phyloP scores from a whole-genome alignment of 176 grass and related monocot genomes.

The Areca catechu region DNA sequence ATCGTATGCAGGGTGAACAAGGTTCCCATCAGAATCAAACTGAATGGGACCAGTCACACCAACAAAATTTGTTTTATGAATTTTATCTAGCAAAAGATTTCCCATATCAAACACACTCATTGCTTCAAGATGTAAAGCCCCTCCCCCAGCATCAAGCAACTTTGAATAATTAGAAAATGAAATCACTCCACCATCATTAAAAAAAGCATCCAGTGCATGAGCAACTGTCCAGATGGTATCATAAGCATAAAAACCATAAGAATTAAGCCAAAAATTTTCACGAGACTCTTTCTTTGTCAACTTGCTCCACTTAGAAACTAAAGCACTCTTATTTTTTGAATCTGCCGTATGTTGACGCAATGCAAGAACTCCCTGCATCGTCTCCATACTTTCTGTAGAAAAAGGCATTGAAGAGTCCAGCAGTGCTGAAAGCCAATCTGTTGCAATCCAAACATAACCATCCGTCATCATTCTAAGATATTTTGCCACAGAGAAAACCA shows the following conservation, averaged over 20 bases:
- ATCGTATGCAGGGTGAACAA: constrained; percentile 65
- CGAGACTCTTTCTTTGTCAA: constrained; percentile 28
- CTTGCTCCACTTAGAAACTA: constrained; percentile 51
- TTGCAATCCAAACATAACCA: constrained; percentile 95
- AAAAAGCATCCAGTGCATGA: constrained; percentile 72
- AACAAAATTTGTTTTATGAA: constrained; percentile 40
- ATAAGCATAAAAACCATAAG: constrained; percentile 71
- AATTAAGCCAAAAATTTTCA: constrained; percentile 30
- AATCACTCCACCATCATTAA: constrained; percentile 49
- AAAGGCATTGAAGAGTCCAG: constrained; percentile 37
- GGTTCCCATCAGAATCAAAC: constrained; percentile 57
- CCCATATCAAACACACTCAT: constrained; percentile 66
- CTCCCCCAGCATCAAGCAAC: constrained; percentile 26
- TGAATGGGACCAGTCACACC: constrained; percentile 58
- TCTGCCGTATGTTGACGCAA: constrained; percentile 68
- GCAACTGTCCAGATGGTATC: constrained; percentile 79
- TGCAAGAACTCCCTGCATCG: constrained; percentile 67
- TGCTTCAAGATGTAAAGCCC: constrained; percentile 44
- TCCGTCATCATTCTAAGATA: constrained; percentile 61
- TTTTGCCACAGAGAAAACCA: constrained; percentile 42
- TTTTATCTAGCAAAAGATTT: constrained; percentile 38
- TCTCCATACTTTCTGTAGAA: constrained; percentile 19
- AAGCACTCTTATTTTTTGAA: constrained; percentile 38
- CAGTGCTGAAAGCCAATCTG: constrained; percentile 68
- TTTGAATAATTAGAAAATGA: constrained; percentile 64